Evolutionary conservation across 2,329 filamentous ascomycete species (phyloP), one percentile per base, ranked within the genome.

Genomic region (Ascochyta fabae): DNA sequence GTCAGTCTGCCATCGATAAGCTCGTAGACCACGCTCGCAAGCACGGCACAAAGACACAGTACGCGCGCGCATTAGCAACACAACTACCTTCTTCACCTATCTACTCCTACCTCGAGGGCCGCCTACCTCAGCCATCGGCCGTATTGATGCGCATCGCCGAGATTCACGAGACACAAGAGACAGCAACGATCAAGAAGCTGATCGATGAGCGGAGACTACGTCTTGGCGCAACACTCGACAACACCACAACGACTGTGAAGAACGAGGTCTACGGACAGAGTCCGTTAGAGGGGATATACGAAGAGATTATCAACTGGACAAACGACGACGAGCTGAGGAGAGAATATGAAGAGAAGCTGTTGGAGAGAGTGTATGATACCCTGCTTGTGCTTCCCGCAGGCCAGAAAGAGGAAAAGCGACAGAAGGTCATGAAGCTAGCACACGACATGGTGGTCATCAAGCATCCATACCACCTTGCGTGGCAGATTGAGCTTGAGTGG

Each of bases 361-460:
- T 99, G 3, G 85, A 89, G 59, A 86, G 93, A 69, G 91, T 88
- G 58, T 89, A 93, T 64, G 92, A 97, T 53, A 84, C 86, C 5
- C 82, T 99, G 1, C 75, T 89, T 8, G 87, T 90, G 26, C 81
- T 91, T 15, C 85, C 88, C 3, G 58, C 81, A 1, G 86, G 88
- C 3, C 79, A 87, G 54, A 98, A 98, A 75, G 71, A 78, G 1
- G 76, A 80, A 16, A 92, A 96, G 73, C 84, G 90, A 24, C 80
- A 86, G 33, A 87, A 89, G 60, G 88, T 96, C 0, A 77, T 89
- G 67, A 88, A 89, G 56, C 80, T 95, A 48, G 92, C 94, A 0
- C 86, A 88, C 60, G 95, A 94, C 58, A 96, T 99, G 90, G 94
- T 99, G 58, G 90, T 96, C 56, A 95, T 99, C 72, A 93, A 94